phyloP scores from a whole-genome alignment of 1,284 basidiomycete species.

The Ceratobasidium sp. region DNA sequence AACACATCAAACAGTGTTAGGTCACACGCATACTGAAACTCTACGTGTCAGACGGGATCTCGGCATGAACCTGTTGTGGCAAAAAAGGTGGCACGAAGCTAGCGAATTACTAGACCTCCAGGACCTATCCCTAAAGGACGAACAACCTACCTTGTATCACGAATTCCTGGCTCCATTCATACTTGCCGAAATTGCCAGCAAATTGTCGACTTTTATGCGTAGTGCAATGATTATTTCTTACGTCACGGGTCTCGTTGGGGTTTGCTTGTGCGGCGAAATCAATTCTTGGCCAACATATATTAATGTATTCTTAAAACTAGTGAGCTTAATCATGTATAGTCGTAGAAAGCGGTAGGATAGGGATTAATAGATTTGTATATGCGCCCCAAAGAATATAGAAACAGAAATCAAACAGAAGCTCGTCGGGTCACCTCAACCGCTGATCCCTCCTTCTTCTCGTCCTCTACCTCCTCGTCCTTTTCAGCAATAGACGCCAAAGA shows the following conservation, averaged over 20 bases:
- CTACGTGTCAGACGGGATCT: neutral
- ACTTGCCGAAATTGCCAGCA: neutral
- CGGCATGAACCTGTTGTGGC: neutral
- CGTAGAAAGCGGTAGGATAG: too few species aligned
- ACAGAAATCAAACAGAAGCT: conserved; percentile 2
- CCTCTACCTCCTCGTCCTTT: conserved; percentile 37
- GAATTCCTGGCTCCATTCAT: neutral
- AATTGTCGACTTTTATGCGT: too few species aligned
- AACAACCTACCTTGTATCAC: neutral
- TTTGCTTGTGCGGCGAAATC: too few species aligned
- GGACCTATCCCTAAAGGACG: too few species aligned
- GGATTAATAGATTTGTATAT: conserved; percentile 14
- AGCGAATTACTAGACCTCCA: neutral
- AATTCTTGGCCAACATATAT: neutral
- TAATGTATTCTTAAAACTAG: neutral
- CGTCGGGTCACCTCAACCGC: neutral
- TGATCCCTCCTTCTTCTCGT: conserved; percentile 7
- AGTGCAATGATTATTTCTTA: too few species aligned
- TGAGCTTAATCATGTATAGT: neutral
- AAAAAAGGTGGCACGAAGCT: neutral
- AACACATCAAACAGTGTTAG: neutral
- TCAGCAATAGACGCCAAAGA: conserved; percentile 33
- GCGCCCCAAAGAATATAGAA: conserved; percentile 3
- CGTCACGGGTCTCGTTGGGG: too few species aligned
- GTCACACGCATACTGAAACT: neutral